Conservation (phyloP, 768 basidiomycete species). For the Phlebiopsis gigantea region DNA sequence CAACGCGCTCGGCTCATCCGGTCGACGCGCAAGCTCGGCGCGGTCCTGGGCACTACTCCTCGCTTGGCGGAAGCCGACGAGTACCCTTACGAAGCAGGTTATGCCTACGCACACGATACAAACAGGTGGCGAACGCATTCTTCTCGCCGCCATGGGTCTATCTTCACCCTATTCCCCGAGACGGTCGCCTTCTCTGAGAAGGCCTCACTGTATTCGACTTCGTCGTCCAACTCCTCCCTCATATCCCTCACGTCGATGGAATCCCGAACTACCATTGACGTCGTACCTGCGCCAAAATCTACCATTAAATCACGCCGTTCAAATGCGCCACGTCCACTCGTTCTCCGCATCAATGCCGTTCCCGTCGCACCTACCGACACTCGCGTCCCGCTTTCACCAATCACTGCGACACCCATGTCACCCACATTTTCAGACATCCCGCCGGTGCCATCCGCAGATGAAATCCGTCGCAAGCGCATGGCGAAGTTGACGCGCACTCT, state of each 20-base stretch:
- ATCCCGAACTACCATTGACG: constrained; percentile 20
- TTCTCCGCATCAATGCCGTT: constrained; percentile 27
- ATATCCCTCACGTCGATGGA: constrained; percentile 18
- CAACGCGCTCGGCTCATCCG: constrained; percentile 32
- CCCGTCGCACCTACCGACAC: constrained; percentile 23
- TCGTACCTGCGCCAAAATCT: constrained; percentile 13
- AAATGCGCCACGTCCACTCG: constrained; percentile 25
- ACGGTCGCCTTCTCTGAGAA: not conserved
- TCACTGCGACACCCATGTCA: constrained; percentile 24
- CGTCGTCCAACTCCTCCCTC: constrained; percentile 17
- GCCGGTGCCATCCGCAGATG: not conserved
- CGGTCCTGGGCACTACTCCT: constrained; percentile 33
- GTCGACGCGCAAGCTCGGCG: constrained; percentile 32
- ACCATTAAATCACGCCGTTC: constrained; percentile 10
- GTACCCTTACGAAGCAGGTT: not conserved
- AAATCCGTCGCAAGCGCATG: constrained; percentile 16
- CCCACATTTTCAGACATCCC: constrained; percentile 9
- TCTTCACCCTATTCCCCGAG: constrained; percentile 7
- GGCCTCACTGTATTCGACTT: constrained; percentile 14
- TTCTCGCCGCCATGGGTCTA: constrained; percentile 6
- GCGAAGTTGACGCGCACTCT: constrained; percentile 19
- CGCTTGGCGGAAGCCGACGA: constrained; percentile 25
- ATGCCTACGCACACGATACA: not conserved
- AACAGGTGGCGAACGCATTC: not conserved
- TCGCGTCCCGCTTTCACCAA: constrained; percentile 31